Evolutionary conservation across 2,329 filamentous ascomycete species (phyloP).

Genomic region (Cladosporium sp.): DNA sequence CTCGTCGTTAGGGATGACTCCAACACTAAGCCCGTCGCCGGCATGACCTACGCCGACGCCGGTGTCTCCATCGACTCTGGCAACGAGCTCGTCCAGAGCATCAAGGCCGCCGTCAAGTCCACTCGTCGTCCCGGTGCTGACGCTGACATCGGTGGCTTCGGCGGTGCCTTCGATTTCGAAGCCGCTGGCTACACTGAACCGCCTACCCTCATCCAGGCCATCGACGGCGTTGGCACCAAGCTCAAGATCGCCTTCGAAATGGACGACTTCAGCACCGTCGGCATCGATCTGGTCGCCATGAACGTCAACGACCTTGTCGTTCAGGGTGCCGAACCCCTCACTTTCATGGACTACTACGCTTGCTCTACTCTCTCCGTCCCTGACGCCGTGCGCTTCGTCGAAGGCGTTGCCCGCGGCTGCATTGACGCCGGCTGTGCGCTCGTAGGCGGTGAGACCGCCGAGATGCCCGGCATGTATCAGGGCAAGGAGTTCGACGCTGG

Average conservation of each 20-base stretch:
- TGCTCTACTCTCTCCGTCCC: constrained; percentile 81
- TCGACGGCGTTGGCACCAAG: constrained; percentile 95
- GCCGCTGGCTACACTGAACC: constrained; percentile 68
- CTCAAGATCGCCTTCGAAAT: constrained; percentile 91
- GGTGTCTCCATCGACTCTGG: constrained; percentile 94
- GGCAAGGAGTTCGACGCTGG: constrained; percentile 89
- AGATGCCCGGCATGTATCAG: constrained; percentile 95
- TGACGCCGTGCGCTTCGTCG: constrained; percentile 78
- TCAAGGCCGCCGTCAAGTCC: constrained; percentile 83
- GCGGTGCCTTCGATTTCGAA: constrained; percentile 76
- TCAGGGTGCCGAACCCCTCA: constrained; percentile 88
- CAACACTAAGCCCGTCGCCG: constrained; percentile 16
- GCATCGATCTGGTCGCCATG: constrained; percentile 96
- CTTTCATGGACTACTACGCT: constrained; percentile 97
- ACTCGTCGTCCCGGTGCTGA: constrained; percentile 84
- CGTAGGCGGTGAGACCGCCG: constrained; percentile 94
- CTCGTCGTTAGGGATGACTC: constrained; percentile 37
- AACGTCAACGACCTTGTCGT: constrained; percentile 98
- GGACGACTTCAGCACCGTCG: constrained; percentile 87
- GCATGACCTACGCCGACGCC: constrained; percentile 82
- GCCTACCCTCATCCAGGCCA: constrained; percentile 85
- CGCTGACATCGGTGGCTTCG: constrained; percentile 92
- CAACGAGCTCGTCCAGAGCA: constrained; percentile 85
- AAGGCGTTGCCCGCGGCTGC: constrained; percentile 86
- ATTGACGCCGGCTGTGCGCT: constrained; percentile 79